A percentile compares a stretch with the other conserved stretches of the same genome.
phyloP scores from a whole-genome alignment of 768 basidiomycete species.

The Termitomyces sp. region DNA sequence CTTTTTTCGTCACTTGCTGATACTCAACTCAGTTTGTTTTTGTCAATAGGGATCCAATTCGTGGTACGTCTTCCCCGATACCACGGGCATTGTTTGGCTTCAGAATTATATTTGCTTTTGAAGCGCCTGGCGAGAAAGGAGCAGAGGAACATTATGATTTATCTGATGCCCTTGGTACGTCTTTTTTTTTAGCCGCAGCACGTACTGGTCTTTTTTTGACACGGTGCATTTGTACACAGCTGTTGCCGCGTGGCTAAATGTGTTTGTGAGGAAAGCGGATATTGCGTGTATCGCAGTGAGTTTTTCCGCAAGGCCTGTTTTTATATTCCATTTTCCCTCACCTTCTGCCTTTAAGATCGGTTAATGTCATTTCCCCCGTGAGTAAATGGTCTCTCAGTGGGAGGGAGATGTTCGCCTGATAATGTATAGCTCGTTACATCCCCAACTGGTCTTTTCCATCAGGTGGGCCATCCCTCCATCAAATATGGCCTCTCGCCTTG shows the following conservation, averaged over 20 bases:
- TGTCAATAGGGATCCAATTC: slow-evolving; percentile 32
- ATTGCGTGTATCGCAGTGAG: slow-evolving; percentile 57
- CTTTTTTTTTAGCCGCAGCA: neutral
- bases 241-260: slow-evolving; percentile 56
- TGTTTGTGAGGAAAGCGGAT: slow-evolving; percentile 54
- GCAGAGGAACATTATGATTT: slow-evolving; percentile 50
- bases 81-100: neutral
- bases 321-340: neutral
- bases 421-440: slow-evolving; percentile 36
- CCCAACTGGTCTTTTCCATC: slow-evolving; percentile 32
- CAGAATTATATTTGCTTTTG: neutral
- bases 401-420: neutral
- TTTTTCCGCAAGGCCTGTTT: slow-evolving; percentile 1
- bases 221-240: slow-evolving; percentile 23
- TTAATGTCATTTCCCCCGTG: slow-evolving; percentile 45
- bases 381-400: slow-evolving; percentile 1
- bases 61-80: slow-evolving; percentile 20
- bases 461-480: slow-evolving; percentile 12
- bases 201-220: neutral
- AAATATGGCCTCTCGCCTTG: neutral
- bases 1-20: neutral
- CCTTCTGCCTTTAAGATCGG: slow-evolving; percentile 18
- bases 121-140: slow-evolving; percentile 42
- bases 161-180: slow-evolving; percentile 40
- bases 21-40: neutral